Evolutionary conservation across 176 grass and related monocot species (phyloP), one percentile per base, ranked within the genome.

Genomic region (Bromus sterilis): DNA sequence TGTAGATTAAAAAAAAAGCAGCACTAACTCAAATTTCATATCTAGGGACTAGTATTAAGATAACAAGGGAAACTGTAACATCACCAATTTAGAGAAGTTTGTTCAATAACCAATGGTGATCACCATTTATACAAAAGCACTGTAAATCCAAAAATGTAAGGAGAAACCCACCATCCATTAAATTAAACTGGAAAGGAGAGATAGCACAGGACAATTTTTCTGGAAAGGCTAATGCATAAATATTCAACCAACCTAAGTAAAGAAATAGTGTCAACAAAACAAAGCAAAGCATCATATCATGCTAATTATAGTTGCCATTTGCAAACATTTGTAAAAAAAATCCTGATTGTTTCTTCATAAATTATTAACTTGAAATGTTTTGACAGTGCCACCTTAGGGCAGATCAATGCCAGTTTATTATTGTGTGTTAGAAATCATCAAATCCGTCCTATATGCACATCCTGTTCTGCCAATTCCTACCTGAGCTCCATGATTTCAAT

Each of bases 401-500:
- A 60, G 18, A 58, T 40, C 32, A 56, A 42, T 23, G 26, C 11
- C 51, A 21, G 12, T 29, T 23, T 59, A 25, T 13, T 61, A 21
- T 12, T 61, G 18, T 28, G 79, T 48, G 30, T 57, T 43, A 21
- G 35, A 13, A 58, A 39, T 14, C 21, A 39, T 26, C 13, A 58
- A 76, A 76, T 6, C n/a, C 16, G 55, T n/a, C 49, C 24, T 53
- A 20, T 25, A 21, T 79, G n/a, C 29, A 12, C 6, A 43, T 44
- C 33, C 24, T 58, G 26, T 7, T 66, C 51, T 16, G 39, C 14
- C 21, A 29, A 26, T 81, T 74, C 76, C 20, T 56, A 80, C 30
- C 13, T 80, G 57, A 75, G 25, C 58, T 86, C 56, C 31, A 80
- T 44, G 21, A 29, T 46, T 86, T 29, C 44, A 86, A 21, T 21